Base-by-base conservation (phyloP, 495 filamentous ascomycete genomes). In the Ramalina intermedia region DNA sequence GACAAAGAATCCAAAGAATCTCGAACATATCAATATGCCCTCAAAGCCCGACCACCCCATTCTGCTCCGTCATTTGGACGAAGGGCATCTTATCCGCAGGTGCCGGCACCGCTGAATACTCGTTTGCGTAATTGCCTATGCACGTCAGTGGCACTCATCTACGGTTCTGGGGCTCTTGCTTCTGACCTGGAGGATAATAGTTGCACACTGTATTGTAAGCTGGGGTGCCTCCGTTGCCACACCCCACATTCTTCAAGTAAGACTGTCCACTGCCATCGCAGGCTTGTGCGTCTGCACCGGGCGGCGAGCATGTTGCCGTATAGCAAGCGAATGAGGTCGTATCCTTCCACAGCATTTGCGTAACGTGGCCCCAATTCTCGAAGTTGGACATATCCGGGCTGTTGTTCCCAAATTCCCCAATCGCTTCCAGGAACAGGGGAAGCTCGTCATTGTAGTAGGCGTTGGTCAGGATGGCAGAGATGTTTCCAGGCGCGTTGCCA, bases 391-490 rank as follows among this genome's bases (percentile, higher is more conserved):
- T 35, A 13, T 41, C 43, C 18, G 49, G 49, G 6, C 11, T 23
- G n/a, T 47, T 23, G 27, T 16, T 14, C n/a, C 44, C 44, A 27
- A 27, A 47, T 37, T 47, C 26, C 12, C 33, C 44, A 20, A 47
- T 37, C 21, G 51, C 61, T 41, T 62, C 57, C 47, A 64, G 33
- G 59, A 66, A 79, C 59, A 61, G 67, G 24, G 57, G 58, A 51
- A 81, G 69, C 65, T 95, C 88, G 58, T 74, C 70, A 63, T 93
- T 86, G 76, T 94, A 94, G 79, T 87, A 90, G 65, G 76, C 62
- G 60, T 87, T 75, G 61, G 75, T 82, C 63, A 88, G 77, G 49
- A 80, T 75, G 52, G 69, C 65, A 41, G 75, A 74, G 51, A 86
- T 66, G 4, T 81, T 68, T 43, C 62, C 63, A 12, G 61, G 55